These are phyloP conservation scores for Marasmius fiardii DNA, from an alignment of 1,284 basidiomycete species.

Conservation along the genomic window DNA sequence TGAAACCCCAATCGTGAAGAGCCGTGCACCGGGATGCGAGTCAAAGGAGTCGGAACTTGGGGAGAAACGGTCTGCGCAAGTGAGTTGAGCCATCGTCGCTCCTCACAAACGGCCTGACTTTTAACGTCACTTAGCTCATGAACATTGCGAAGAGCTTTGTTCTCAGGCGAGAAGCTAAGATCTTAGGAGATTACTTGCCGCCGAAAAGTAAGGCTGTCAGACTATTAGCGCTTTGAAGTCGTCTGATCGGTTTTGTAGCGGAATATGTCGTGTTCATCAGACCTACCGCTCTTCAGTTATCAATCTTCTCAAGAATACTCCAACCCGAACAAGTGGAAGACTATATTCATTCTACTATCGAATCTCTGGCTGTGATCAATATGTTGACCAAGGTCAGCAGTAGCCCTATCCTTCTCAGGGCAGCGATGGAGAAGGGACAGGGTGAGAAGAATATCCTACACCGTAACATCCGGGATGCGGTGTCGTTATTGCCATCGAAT, in stretches of 20 bases:
- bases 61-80: conserved; percentile 69
- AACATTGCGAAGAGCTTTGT: conserved; percentile 85
- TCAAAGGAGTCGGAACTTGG: conserved; percentile 75
- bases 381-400: conserved; percentile 90
- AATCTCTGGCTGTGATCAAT: conserved; percentile 82
- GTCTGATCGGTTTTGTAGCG: conserved; percentile 41
- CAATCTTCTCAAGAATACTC: conserved; percentile 78
- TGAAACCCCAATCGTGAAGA: conserved; percentile 87
- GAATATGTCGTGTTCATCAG: conserved; percentile 94
- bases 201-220: conserved; percentile 71
- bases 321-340: conserved; percentile 64
- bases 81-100: conserved; percentile 24
- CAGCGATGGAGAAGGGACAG: conserved; percentile 60
- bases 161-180: conserved; percentile 80
- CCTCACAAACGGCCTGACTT: not conserved
- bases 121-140: conserved; percentile 51
- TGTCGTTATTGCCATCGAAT: conserved; percentile 63
- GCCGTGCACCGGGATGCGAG: conserved; percentile 76
- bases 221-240: not conserved
- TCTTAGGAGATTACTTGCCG: conserved; percentile 84
- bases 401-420: conserved; percentile 84
- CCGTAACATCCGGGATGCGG: conserved; percentile 58
- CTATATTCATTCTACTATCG: conserved; percentile 66
- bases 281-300: conserved; percentile 78
- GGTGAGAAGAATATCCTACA: conserved; percentile 39